phyloP scores from a whole-genome alignment of 176 grass and related monocot genomes.

The Hsuehochloa calcarea region DNA sequence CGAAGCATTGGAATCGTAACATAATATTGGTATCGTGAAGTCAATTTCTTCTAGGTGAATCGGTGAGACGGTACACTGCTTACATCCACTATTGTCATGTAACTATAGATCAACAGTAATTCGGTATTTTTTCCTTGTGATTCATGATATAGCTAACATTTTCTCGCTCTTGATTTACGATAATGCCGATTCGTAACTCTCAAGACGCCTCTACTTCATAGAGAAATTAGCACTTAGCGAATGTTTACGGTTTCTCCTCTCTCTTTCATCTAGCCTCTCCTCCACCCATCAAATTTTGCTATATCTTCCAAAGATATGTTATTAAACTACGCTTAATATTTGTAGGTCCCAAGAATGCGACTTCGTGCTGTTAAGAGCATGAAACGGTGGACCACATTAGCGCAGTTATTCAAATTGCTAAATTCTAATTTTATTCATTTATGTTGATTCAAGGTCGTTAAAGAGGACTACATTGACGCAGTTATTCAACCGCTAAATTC shows the following conservation, averaged over 20 bases:
- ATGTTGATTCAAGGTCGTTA: not conserved
- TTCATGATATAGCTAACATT: not conserved
- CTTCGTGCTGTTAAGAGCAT: not conserved
- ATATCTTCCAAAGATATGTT: not conserved
- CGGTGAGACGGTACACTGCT: not conserved
- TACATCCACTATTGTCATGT: slow-evolving; percentile 22
- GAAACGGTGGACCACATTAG: slow-evolving; percentile 16
- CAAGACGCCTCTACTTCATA: not conserved
- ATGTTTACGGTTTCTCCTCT: not conserved
- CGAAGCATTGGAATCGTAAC: too few relatives aligned
- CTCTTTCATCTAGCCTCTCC: not conserved
- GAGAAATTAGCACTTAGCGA: not conserved
- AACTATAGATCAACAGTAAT: slow-evolving; percentile 13
- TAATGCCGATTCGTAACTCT: not conserved
- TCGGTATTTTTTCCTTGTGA: not conserved
- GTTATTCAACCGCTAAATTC: not conserved
- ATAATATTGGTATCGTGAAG: too few relatives aligned
- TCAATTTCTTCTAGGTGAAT: not conserved
- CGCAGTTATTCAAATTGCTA: not conserved
- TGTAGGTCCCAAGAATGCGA: slow-evolving; percentile 26
- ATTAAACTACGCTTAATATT: too few relatives aligned
- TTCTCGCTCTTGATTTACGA: not conserved
- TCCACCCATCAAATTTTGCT: not conserved
- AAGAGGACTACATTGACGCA: slow-evolving; percentile 3
- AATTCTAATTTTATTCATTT: not conserved